A percentile compares a stretch with the other conserved stretches of the same genome.
Conservation (phyloP, 345 rosid species). For the Populus tremula region DNA sequence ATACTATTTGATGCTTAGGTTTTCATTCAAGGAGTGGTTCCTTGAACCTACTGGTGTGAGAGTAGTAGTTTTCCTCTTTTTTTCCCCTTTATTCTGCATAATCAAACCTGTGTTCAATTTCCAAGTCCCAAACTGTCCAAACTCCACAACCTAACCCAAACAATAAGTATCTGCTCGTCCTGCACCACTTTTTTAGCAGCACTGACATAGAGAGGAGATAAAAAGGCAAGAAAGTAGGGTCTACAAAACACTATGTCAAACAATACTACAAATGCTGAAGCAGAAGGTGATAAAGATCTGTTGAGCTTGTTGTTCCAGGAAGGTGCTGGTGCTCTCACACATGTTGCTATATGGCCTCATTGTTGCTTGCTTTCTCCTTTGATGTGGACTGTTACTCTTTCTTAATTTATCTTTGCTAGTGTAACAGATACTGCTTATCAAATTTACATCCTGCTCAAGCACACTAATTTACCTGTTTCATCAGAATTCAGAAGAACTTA, state of each 20-base stretch:
- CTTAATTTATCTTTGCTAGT: background rate
- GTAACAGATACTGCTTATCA: background rate
- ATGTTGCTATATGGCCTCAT: background rate
- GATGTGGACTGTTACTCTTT: background rate
- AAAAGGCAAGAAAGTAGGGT: too few species aligned
- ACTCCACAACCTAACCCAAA: background rate
- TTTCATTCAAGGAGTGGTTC: background rate
- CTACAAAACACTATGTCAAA: background rate
- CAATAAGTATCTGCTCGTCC: background rate
- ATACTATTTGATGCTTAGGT: background rate
- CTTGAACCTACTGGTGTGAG: background rate
- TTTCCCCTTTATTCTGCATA: background rate
- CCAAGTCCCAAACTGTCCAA: background rate
- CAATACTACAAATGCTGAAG: background rate
- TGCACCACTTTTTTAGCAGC: background rate
- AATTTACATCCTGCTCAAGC: background rate
- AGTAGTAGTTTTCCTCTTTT: background rate
- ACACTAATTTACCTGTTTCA: slow-evolving; percentile 19
- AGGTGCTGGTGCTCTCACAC: background rate
- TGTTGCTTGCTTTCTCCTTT: background rate
- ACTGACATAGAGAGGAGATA: too few species aligned
- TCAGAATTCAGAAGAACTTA: slow-evolving; percentile 68
- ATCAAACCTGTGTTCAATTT: background rate
- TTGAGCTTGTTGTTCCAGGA: background rate
- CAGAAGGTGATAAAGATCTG: background rate